These are phyloP conservation scores for Nicotiana sylvestris DNA, from an alignment of 257 asterid species.

Conservation along the genomic window DNA sequence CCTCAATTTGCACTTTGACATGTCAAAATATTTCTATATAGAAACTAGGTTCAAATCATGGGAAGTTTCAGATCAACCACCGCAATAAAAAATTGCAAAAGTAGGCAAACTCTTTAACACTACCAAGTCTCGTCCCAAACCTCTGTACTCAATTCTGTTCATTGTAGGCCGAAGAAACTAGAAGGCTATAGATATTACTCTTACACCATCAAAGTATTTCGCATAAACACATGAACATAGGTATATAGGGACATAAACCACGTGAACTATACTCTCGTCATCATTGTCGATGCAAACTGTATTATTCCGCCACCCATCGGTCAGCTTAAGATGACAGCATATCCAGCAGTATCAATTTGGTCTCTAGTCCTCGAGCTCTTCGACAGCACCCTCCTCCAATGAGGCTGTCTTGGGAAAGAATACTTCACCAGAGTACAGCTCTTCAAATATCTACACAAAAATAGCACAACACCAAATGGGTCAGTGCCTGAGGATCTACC, in stretches of 20 bases:
- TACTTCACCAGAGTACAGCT: conserved; percentile 56
- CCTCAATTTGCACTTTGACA: too few species aligned
- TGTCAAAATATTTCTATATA: too few species aligned
- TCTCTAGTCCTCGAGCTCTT: conserved; percentile 30
- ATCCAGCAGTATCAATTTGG: conserved; percentile 2
- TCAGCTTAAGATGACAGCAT: background rate
- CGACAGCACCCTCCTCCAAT: conserved; percentile 33
- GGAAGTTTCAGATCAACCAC: background rate
- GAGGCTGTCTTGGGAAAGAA: conserved; percentile 46
- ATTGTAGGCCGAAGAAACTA: background rate
- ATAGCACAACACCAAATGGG: conserved; percentile 14
- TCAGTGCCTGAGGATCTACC: background rate
- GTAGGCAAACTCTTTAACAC: background rate
- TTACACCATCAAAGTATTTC: background rate
- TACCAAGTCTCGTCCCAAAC: background rate
- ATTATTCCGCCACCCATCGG: background rate
- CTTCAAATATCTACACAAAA: conserved; percentile 43
- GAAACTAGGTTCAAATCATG: background rate
- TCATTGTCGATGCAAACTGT: background rate
- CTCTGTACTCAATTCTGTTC: background rate
- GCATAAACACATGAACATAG: background rate
- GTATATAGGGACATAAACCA: background rate
- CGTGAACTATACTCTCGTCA: background rate
- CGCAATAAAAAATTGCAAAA: background rate
- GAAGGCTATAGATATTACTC: background rate